Conservation (phyloP, 306 rosid species). For the Glycyrrhiza uralensis region DNA sequence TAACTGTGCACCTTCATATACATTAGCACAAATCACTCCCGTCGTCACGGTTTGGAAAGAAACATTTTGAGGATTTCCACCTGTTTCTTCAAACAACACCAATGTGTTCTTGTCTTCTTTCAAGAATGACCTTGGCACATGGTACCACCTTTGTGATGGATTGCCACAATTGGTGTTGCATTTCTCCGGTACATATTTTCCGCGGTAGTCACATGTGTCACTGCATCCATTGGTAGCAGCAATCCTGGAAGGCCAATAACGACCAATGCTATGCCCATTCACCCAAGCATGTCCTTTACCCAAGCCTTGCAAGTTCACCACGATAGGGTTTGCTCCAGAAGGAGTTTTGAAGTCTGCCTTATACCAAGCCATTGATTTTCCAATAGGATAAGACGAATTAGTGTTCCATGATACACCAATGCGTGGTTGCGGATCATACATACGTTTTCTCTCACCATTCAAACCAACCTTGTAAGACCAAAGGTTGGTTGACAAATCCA, state of each 20-base stretch:
- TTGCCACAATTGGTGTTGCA: not conserved
- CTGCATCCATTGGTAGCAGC: not conserved
- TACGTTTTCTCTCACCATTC: not conserved
- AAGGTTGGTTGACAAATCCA: conserved; percentile 7
- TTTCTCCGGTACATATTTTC: not conserved
- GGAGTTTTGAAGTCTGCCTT: conserved; percentile 12
- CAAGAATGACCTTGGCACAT: conserved; percentile 22
- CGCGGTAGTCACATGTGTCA: conserved; percentile 6
- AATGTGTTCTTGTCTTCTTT: not conserved
- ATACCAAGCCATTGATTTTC: not conserved
- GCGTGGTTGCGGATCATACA: not conserved
- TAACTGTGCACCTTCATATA: not conserved
- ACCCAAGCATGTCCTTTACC: conserved; percentile 31
- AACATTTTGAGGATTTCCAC: too few species aligned
- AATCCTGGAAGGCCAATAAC: conserved; percentile 5
- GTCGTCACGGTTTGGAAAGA: not conserved
- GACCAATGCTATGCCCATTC: conserved; percentile 26
- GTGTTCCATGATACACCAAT: not conserved
- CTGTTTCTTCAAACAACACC: conserved; percentile 19
- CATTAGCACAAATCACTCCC: not conserved
- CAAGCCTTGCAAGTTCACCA: conserved; percentile 22
- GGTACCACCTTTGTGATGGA: conserved; percentile 26
- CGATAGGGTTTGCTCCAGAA: conserved; percentile 11
- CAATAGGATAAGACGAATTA: not conserved
- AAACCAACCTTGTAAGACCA: conserved; percentile 24